These are phyloP conservation scores for Mucor circinelloides DNA, from an alignment of 371 early-diverging fungal species.

Conservation along the genomic window DNA sequence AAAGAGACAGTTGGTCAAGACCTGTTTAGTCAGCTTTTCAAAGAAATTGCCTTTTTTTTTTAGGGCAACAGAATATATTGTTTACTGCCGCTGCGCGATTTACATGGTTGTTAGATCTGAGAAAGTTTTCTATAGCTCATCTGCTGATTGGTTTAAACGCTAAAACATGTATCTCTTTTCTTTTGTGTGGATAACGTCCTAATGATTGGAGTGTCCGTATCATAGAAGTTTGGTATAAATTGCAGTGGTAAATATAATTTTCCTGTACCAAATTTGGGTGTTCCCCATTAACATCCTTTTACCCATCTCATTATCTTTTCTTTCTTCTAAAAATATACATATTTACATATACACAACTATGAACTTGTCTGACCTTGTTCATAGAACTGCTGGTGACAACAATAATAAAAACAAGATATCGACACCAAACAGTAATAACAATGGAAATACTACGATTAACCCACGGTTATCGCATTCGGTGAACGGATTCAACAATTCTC, in stretches of 20 bases:
- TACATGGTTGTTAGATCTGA: neutral
- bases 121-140: neutral
- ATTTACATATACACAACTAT: conserved; percentile 13
- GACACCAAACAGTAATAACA: neutral
- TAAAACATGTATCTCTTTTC: neutral
- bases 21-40: neutral
- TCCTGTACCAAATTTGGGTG: neutral
- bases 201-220: conserved; percentile 2
- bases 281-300: neutral
- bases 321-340: conserved; percentile 1
- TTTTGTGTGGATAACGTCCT: neutral
- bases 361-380: conserved; percentile 44
- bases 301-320: neutral
- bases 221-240: neutral
- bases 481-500: neutral
- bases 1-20: neutral
- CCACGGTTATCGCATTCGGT: neutral
- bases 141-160: neutral
- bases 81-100: neutral
- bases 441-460: neutral
- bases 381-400: conserved; percentile 34
- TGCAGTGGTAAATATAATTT: conserved; percentile 3
- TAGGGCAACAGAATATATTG: neutral
- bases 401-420: neutral
- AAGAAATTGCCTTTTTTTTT: neutral